Percentiles rank a stretch among this genome's conserved stretches.
Evolutionary conservation across 495 filamentous ascomycete species (phyloP).

Genomic region (Halenospora varia): DNA sequence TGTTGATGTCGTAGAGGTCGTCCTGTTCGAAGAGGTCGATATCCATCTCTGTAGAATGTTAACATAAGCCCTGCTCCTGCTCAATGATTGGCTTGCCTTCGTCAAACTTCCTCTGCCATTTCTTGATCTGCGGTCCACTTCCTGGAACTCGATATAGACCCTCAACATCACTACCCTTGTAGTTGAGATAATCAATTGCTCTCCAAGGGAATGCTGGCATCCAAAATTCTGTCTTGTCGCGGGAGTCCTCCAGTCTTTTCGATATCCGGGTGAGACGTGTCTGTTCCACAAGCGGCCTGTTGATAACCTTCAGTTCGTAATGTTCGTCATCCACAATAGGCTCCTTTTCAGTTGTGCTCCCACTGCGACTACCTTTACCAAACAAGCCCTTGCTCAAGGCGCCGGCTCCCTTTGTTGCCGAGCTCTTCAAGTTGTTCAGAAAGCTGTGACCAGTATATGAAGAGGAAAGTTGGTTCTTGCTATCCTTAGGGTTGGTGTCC

Average conservation of each 20-base stretch:
- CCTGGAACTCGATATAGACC: conserved; percentile 86
- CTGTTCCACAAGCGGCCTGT: conserved; percentile 76
- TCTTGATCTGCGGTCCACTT: conserved; percentile 75
- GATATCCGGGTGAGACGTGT: conserved; percentile 83
- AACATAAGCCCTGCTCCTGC: conserved; percentile 20
- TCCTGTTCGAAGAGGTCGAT: conserved; percentile 79
- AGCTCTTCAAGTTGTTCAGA: conserved; percentile 68
- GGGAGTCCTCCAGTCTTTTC: conserved; percentile 73
- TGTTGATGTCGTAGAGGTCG: conserved; percentile 90
- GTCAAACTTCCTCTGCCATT: conserved; percentile 85
- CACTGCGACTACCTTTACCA: conserved; percentile 67
- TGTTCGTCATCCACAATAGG: conserved; percentile 60
- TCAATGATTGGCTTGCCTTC: conserved; percentile 44
- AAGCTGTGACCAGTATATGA: conserved; percentile 55
- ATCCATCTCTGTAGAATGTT: conserved; percentile 58
- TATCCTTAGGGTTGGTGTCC: conserved; percentile 24
- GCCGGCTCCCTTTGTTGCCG: conserved; percentile 67
- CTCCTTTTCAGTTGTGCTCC: conserved; percentile 66
- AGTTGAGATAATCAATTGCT: conserved; percentile 90
- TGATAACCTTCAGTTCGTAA: conserved; percentile 75
- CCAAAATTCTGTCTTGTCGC: conserved; percentile 95
- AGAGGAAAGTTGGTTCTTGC: conserved; percentile 34
- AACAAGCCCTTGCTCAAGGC: conserved; percentile 76
- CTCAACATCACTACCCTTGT: conserved; percentile 84
- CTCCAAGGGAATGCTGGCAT: conserved; percentile 92